Conservation (phyloP, 495 filamentous ascomycete genomes). For the Penicillium herquei region DNA sequence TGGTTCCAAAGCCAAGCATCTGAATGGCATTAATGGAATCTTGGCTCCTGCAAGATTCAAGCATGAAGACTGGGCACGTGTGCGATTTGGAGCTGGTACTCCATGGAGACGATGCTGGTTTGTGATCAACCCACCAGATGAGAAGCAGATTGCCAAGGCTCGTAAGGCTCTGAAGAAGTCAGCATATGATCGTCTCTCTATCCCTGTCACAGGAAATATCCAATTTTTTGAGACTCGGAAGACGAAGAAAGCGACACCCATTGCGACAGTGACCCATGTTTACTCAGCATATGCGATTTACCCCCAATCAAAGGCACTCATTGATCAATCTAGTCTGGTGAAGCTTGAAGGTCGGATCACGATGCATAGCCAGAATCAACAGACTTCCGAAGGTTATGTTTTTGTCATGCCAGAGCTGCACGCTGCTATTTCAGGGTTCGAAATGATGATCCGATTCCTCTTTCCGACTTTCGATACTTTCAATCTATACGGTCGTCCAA, state of each 20-base stretch:
- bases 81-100: slow-evolving; percentile 93
- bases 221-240: slow-evolving; percentile 95
- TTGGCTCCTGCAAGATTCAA: slow-evolving; percentile 74
- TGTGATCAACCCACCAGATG: slow-evolving; percentile 85
- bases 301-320: slow-evolving; percentile 86
- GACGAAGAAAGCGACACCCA: slow-evolving; percentile 85
- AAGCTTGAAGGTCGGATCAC: slow-evolving; percentile 92
- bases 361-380: slow-evolving; percentile 58
- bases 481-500: slow-evolving; percentile 86
- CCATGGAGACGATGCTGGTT: slow-evolving; percentile 97
- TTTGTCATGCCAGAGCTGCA: slow-evolving; percentile 97
- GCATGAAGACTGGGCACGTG: slow-evolving; percentile 90
- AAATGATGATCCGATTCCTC: slow-evolving; percentile 93
- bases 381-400: slow-evolving; percentile 84
- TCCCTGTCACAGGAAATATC: slow-evolving; percentile 76
- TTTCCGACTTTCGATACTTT: slow-evolving; percentile 96
- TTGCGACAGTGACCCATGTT: slow-evolving; percentile 86
- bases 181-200: slow-evolving; percentile 69
- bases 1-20: slow-evolving; percentile 82
- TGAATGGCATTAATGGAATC: slow-evolving; percentile 86
- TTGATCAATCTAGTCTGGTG: slow-evolving; percentile 90
- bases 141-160: slow-evolving; percentile 82
- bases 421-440: slow-evolving; percentile 87
- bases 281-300: slow-evolving; percentile 95
- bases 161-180: slow-evolving; percentile 86